Evolutionary conservation across 495 filamentous ascomycete genomes (phyloP).

Genomic region (Pseudomonodictys pantanalensis): DNA sequence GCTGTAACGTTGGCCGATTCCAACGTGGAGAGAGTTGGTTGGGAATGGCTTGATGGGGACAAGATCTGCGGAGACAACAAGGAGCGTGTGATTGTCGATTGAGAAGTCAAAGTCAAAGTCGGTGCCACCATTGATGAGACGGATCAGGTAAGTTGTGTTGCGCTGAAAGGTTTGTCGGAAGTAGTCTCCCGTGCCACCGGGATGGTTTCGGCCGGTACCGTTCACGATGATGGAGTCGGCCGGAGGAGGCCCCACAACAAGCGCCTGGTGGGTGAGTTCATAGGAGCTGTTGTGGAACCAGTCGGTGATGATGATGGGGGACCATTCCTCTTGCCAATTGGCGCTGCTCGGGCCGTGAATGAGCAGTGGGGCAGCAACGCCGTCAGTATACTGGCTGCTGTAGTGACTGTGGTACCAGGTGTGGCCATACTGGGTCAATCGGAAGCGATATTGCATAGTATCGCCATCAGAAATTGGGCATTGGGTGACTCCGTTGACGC

Average conservation of each 20-base stretch:
- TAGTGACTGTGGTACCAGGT: conserved; percentile 45
- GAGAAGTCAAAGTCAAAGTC: not conserved
- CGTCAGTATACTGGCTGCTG: conserved; percentile 40
- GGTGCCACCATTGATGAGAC: conserved; percentile 1
- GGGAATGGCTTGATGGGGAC: not conserved
- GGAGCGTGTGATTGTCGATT: conserved; percentile 11
- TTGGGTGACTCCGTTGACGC: conserved; percentile 46
- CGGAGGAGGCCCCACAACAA: not conserved
- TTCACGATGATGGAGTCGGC: not conserved
- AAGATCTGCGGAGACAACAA: not conserved
- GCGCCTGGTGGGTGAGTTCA: not conserved
- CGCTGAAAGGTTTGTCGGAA: not conserved
- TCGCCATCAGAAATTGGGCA: conserved; percentile 45
- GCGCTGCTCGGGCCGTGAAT: conserved; percentile 37
- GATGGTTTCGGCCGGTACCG: not conserved
- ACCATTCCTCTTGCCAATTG: not conserved
- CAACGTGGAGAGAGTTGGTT: not conserved
- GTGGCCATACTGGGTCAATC: conserved; percentile 35
- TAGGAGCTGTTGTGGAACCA: not conserved
- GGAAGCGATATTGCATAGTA: conserved; percentile 38
- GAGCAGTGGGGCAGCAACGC: conserved; percentile 41
- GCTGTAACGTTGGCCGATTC: conserved; percentile 1
- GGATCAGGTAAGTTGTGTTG: not conserved
- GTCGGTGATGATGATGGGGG: not conserved
- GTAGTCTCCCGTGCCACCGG: not conserved